phyloP scores from a whole-genome alignment of 164 flowering plant genomes.

The Annona squamosa region DNA sequence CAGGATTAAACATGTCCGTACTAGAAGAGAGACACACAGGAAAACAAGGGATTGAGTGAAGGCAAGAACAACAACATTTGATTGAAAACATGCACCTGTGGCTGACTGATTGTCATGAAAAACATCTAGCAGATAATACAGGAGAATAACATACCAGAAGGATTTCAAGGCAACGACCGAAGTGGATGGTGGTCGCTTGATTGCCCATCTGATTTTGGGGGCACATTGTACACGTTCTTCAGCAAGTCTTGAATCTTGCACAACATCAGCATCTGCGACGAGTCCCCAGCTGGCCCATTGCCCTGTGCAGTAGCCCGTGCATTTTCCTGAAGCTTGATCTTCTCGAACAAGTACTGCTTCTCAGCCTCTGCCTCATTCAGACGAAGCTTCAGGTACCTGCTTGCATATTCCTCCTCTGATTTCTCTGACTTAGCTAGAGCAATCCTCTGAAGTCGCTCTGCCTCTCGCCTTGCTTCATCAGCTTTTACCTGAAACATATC shows the following conservation, averaged over 20 bases:
- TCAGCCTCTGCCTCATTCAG: conserved; percentile 94
- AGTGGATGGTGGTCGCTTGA: conserved; percentile 37
- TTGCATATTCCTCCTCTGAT: conserved; percentile 90
- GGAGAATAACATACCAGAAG: conserved; percentile 4
- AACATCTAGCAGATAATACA: conserved; percentile 1
- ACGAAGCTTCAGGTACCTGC: conserved; percentile 77
- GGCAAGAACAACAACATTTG: not conserved
- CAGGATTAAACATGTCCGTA: too few species aligned
- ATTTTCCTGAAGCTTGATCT: conserved; percentile 86
- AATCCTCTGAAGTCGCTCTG: conserved; percentile 82
- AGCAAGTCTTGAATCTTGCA: conserved; percentile 69
- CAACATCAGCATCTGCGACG: conserved; percentile 46
- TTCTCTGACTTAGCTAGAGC: conserved; percentile 80
- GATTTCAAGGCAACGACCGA: conserved; percentile 31
- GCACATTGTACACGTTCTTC: conserved; percentile 44
- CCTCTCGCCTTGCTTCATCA: conserved; percentile 85
- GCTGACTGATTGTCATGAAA: not conserved
- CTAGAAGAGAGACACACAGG: not conserved
- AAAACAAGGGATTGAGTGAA: not conserved
- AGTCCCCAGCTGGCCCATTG: conserved; percentile 48
- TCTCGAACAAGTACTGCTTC: conserved; percentile 86
- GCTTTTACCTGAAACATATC: conserved; percentile 98
- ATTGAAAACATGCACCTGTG: not conserved
- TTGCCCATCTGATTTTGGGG: conserved; percentile 43
- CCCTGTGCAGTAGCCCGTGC: conserved; percentile 38